Evolutionary conservation across 495 filamentous ascomycete genomes (phyloP), one percentile per base, ranked within the genome.

Genomic region (Talaromyces adpressus): DNA sequence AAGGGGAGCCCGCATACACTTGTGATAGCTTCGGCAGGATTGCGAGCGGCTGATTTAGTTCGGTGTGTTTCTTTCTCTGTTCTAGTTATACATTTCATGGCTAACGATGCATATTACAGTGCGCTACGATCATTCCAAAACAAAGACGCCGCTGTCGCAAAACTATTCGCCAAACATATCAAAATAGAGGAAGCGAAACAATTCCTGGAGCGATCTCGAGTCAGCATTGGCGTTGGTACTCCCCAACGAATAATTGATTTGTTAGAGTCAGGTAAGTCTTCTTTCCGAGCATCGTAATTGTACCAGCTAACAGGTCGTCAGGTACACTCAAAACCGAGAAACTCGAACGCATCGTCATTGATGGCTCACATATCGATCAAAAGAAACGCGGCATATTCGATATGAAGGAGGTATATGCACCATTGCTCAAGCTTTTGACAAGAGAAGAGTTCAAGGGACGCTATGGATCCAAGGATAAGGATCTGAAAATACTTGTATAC

Each of bases 151-250:
- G 78, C 81, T 52, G 86, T 98, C 2, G 91, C 89, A 23, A 98
- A 98, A 73, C 80, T 98, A 58, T 98, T 98, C 73, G 93, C 95
- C 7, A 98, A 98, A 71, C 94, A 98, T 66, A 96, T 98, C 78
- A 98, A 98, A 75, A 66, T 98, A 6, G 83, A 90, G 60, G 95
- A 97, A 65, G 89, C 91, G 18, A 85, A 93, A 61, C 82, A 89
- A 57, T 89, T 89, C 73, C 84, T 93, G 16, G 74, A 77, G 74
- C 91, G 75, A 76, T 83, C 73, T 64, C 80, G 83, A 57, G 89
- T 91, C 7, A 88, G 89, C 20, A 89, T 98, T 59, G 92, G 91
- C 1, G 90, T 96, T 20, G 94, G 94, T 6, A 98, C 94, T 2
- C 93, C 94, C 2, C 79, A 86, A 54, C 82, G 94, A 51, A 72